These are phyloP conservation scores for Alloteropsis angusta DNA, from an alignment of 202 grass and related monocot genomes.

Conservation along the genomic window DNA sequence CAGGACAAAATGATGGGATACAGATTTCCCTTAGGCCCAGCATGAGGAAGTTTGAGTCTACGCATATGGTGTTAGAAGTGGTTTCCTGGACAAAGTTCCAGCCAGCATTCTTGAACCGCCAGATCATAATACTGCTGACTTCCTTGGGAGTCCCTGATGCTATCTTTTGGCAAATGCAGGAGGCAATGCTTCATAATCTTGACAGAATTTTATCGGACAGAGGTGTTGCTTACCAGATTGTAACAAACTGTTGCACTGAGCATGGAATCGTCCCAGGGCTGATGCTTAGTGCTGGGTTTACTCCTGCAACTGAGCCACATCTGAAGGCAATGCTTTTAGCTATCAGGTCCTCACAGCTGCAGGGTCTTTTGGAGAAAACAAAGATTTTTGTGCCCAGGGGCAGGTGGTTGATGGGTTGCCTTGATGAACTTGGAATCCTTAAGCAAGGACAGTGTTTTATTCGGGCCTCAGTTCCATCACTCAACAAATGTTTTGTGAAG, in stretches of 20 bases:
- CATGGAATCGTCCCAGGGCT: constrained; percentile 49
- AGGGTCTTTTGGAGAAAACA: constrained; percentile 57
- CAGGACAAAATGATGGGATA: constrained; percentile 32
- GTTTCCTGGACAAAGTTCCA: constrained; percentile 74
- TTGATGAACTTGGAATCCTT: constrained; percentile 77
- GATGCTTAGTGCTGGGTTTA: constrained; percentile 78
- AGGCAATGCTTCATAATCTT: constrained; percentile 58
- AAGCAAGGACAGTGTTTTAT: constrained; percentile 86
- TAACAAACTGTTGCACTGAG: constrained; percentile 58
- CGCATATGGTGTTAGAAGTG: constrained; percentile 62
- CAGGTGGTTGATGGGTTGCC: constrained; percentile 90
- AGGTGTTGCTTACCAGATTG: constrained; percentile 67
- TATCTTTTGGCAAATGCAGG: constrained; percentile 64
- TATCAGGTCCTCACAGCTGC: constrained; percentile 64
- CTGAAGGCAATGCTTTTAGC: constrained; percentile 66
- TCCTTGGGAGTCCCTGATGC: constrained; percentile 52
- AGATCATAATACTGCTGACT: constrained; percentile 70
- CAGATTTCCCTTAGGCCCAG: constrained; percentile 57
- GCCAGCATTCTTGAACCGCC: constrained; percentile 77
- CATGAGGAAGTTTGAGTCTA: constrained; percentile 83
- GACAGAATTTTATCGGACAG: constrained; percentile 52
- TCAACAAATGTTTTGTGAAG: constrained; percentile 46
- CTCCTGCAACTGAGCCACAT: constrained; percentile 66
- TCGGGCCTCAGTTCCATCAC: constrained; percentile 48
- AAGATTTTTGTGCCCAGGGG: constrained; percentile 85